Evolutionary conservation across 23 red algal genomes (phyloP), one percentile per base, ranked within the genome.

Genomic region (Chondrus crispus): DNA sequence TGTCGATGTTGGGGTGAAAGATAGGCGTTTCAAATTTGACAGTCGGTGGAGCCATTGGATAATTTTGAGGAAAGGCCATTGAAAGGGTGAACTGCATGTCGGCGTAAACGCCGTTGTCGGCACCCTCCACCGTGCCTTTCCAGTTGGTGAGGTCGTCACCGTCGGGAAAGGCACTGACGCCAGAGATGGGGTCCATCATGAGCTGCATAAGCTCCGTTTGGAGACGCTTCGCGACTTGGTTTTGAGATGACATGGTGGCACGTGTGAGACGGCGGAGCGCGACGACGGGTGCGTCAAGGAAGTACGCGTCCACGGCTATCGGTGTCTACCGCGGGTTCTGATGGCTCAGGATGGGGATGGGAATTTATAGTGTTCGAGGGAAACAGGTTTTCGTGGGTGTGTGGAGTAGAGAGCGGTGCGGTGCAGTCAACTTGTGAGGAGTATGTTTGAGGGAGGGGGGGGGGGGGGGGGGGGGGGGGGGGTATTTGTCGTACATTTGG

Each of bases 1-100:
- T 83, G 81, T 99, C 95, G 62, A 99, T 91, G 87, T 99, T 99
- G 18, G 94, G 95, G 72, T 99, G 97, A 39, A 94, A 99, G 71
- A 93, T 91, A 9, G 90, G 93, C 19, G 97, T 99, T 3, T 68
- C 69, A 47, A 99, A 99, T 53, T 80, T 87, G 58, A 99, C 97
- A 22, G 51, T 78, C 2, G 97, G 97, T 1, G 97, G 79, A 20
- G 89, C 74, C 35, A 84, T 84, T 2, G 97, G 97, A 68, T 99
- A 99, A 30, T 90, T 50, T 20, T 57, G 46, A 11, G 94, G 93
- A 47, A 99, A 99, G 1, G 33, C 12, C 54, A 99, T 46, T 46
- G 85, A 24, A 33, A 99, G 90, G 9, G 85, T 45, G 66, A 96
- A 99, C 46, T 70, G 33, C 76, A 96, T 85, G 4, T 92, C 96